Evolutionary conservation across 2,329 filamentous ascomycete genomes (phyloP).

Genomic region (Cladophialophora exuberans): DNA sequence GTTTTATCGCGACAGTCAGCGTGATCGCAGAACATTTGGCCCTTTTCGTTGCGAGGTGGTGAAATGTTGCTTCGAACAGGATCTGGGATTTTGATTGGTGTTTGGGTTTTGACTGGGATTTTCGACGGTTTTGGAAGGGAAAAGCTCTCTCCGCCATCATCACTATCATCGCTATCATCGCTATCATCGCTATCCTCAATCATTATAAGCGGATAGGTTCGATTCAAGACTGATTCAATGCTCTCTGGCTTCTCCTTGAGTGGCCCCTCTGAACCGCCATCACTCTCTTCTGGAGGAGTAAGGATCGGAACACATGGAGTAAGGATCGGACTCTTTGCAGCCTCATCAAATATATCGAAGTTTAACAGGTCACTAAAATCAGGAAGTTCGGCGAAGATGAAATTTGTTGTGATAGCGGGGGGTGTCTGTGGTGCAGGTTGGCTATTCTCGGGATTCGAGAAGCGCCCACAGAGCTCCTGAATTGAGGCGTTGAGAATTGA

Average conservation of each 20-base stretch:
- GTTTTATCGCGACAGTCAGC: constrained; percentile 68
- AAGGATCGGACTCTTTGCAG: background rate
- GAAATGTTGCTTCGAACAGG: constrained; percentile 12
- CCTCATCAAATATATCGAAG: constrained; percentile 7
- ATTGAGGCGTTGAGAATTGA: constrained; percentile 4
- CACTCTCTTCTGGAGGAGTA: background rate
- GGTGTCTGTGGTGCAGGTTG: constrained; percentile 2
- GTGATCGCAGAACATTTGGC: constrained; percentile 76
- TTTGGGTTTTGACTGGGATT: background rate
- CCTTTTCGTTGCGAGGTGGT: constrained; percentile 66
- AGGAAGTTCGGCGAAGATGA: constrained; percentile 1
- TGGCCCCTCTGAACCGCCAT: background rate
- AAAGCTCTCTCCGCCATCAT: background rate
- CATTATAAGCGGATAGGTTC: background rate
- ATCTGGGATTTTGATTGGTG: background rate
- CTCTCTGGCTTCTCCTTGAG: background rate
- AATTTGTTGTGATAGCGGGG: background rate
- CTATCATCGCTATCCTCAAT: no score
- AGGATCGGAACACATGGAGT: background rate
- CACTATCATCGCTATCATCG: no score
- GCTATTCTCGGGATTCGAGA: constrained; percentile 2
- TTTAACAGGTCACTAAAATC: constrained; percentile 7
- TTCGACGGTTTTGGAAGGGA: background rate
- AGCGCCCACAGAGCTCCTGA: constrained; percentile 1
- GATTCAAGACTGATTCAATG: constrained; percentile 1